Conservation (phyloP, 768 basidiomycete species). For the Trametes coccinea region DNA sequence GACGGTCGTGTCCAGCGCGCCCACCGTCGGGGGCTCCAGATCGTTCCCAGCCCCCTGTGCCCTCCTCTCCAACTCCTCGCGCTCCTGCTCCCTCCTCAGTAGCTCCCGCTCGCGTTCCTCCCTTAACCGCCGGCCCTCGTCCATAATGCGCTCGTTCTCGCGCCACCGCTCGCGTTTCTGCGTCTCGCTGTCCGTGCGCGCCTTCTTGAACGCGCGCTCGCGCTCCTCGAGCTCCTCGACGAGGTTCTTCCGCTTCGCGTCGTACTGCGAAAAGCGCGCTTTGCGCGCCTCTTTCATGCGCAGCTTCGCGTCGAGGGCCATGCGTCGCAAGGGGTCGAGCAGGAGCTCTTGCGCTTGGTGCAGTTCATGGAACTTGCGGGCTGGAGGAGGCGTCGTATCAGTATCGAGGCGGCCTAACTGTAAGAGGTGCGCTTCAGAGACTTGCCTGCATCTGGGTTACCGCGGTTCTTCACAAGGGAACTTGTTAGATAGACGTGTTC, state of each 20-base stretch:
- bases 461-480: slow-evolving; percentile 57
- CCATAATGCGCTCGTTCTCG: slow-evolving; percentile 73
- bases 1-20: slow-evolving; percentile 73
- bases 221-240: slow-evolving; percentile 79
- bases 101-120: slow-evolving; percentile 65
- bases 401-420: background rate
- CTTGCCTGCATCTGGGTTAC: slow-evolving; percentile 77
- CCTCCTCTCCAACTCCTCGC: slow-evolving; percentile 31
- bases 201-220: slow-evolving; percentile 76
- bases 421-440: background rate
- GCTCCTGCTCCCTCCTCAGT: slow-evolving; percentile 45
- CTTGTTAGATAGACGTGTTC: slow-evolving; percentile 22
- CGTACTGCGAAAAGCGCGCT: slow-evolving; percentile 68
- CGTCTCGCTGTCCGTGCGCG: slow-evolving; percentile 59
- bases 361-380: slow-evolving; percentile 81
- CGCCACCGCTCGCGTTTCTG: slow-evolving; percentile 54
- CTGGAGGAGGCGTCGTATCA: slow-evolving; percentile 33
- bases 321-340: slow-evolving; percentile 75
- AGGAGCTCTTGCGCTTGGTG: slow-evolving; percentile 80
- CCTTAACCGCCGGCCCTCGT: slow-evolving; percentile 65
- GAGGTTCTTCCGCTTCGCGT: slow-evolving; percentile 71
- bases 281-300: slow-evolving; percentile 67
- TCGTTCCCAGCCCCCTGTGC: slow-evolving; percentile 40
- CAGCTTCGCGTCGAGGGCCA: slow-evolving; percentile 80
- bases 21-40: slow-evolving; percentile 58